Percentiles rank a stretch among this genome's conserved stretches.
phyloP scores from a whole-genome alignment of 768 basidiomycete species.

The Mycena maculata region DNA sequence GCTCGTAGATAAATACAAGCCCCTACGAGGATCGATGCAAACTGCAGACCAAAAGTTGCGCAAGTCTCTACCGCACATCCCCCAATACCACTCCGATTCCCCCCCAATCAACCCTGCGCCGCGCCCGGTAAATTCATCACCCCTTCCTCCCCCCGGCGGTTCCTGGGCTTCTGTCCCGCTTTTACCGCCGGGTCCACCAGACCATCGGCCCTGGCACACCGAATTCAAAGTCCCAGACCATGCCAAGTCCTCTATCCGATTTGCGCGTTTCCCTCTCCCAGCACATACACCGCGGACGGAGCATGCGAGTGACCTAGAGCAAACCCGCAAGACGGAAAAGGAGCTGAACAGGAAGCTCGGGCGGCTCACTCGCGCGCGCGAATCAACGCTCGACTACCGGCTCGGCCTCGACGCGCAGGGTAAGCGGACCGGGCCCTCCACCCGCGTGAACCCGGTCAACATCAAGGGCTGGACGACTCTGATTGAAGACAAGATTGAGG shows the following conservation, averaged over 20 bases:
- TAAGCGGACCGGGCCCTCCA: constrained; percentile 16
- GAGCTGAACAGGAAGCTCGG: constrained; percentile 67
- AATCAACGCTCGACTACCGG: constrained; percentile 82
- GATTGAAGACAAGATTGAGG: constrained; percentile 86
- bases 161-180: constrained; percentile 65
- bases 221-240: constrained; percentile 72
- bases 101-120: constrained; percentile 36
- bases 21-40: constrained; percentile 70
- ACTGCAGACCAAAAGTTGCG: constrained; percentile 77
- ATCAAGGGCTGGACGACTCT: constrained; percentile 82
- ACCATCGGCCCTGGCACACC: constrained; percentile 78
- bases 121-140: constrained; percentile 9
- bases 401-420: constrained; percentile 59
- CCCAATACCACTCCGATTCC: constrained; percentile 35
- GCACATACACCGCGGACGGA: constrained; percentile 34
- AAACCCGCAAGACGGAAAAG: constrained; percentile 55
- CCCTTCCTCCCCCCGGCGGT: constrained; percentile 38
- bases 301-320: constrained; percentile 44
- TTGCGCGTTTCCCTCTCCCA: constrained; percentile 57
- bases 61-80: constrained; percentile 56
- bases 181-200: constrained; percentile 64
- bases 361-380: constrained; percentile 70
- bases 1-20: constrained; percentile 90
- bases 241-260: constrained; percentile 61
- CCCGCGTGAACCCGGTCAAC: constrained; percentile 65